Evolutionary conservation across 805 yeast species (phyloP).

Genomic region (Cyberlindnera maritima): DNA sequence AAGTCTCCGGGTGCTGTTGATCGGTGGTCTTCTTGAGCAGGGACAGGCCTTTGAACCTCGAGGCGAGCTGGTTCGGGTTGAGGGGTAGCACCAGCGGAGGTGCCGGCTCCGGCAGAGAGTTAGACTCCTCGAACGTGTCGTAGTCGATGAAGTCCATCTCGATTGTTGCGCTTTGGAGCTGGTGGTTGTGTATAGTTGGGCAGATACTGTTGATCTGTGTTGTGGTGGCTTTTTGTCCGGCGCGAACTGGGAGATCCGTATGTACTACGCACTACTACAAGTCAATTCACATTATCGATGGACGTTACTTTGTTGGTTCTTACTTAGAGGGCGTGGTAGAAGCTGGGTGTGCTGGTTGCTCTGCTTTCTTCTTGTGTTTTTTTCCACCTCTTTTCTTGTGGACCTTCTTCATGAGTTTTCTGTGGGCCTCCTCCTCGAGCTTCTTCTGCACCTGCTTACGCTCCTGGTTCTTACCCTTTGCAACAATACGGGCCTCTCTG

Average conservation of each 20-base stretch:
- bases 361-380: conserved; percentile 21
- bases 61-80: conserved; percentile 30
- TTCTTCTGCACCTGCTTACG: conserved; percentile 11
- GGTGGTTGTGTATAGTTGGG: neutral
- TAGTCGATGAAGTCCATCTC: conserved; percentile 29
- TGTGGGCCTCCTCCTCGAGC: conserved; percentile 13
- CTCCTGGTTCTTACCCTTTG: conserved; percentile 13
- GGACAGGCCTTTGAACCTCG: conserved; percentile 37
- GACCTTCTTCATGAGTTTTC: conserved; percentile 23
- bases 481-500: conserved; percentile 14
- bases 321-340: neutral
- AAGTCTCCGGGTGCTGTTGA: neutral
- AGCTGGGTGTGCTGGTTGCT: neutral
- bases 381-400: conserved; percentile 26
- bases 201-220: neutral
- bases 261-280: no score
- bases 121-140: conserved; percentile 17
- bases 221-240: neutral
- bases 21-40: conserved; percentile 27
- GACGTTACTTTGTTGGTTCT: no score
- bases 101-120: conserved; percentile 34
- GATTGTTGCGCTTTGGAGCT: neutral
- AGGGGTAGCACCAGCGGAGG: conserved; percentile 39
- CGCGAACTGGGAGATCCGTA: neutral
- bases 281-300: no score